Percentiles rank a stretch among this genome's conserved stretches.
These are phyloP conservation scores for Sphaerulina vaccinii DNA, from an alignment of 2,329 filamentous ascomycete genomes.

Conservation along the genomic window DNA sequence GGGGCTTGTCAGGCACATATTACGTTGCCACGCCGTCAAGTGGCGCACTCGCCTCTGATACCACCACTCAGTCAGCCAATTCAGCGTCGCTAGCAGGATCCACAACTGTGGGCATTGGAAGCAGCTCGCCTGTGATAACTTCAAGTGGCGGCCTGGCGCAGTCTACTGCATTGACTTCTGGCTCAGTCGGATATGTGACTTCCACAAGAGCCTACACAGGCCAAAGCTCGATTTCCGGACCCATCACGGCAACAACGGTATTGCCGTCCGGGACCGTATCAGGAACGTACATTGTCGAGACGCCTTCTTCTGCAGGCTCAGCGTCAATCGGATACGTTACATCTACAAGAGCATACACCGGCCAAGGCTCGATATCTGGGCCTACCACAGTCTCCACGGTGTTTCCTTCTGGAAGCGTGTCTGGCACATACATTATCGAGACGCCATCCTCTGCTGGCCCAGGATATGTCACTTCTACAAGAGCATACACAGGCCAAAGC, in stretches of 20 bases:
- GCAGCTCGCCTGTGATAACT: no score
- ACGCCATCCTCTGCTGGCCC: background rate
- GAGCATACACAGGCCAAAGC: background rate
- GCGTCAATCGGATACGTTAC: no score
- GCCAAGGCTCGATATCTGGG: background rate
- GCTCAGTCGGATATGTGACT: background rate
- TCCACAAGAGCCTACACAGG: no score
- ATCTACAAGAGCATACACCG: no score
- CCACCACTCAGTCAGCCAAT: background rate
- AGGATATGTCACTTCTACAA: background rate
- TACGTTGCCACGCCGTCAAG: background rate
- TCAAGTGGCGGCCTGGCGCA: background rate
- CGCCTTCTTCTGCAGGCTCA: background rate
- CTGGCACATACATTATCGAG: slow-evolving; percentile 6
- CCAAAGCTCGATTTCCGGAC: background rate
- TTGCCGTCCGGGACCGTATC: background rate
- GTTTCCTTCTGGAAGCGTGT: background rate
- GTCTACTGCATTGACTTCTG: background rate
- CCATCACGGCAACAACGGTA: background rate
- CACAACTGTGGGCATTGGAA: no score
- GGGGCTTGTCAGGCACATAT: slow-evolving; percentile 2
- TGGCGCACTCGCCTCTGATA: background rate
- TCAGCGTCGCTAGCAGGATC: background rate
- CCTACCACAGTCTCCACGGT: slow-evolving; percentile 8
- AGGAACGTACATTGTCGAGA: background rate